These are phyloP conservation scores for Trichoderma breve DNA, from an alignment of 2,329 filamentous ascomycete genomes.

Conservation along the genomic window DNA sequence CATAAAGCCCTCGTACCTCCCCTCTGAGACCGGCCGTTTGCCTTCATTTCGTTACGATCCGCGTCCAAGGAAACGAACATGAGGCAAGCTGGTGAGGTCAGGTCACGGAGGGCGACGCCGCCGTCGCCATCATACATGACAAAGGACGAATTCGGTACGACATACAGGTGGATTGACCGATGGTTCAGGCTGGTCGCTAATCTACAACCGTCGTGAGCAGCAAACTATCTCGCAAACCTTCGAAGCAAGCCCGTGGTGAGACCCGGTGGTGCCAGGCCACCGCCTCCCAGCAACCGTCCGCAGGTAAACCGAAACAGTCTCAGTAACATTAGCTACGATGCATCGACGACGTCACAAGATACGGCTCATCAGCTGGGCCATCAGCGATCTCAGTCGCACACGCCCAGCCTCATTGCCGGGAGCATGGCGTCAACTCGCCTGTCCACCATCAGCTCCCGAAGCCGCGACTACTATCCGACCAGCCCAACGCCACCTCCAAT, in stretches of 20 bases:
- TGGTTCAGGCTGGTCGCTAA: conserved; percentile 24
- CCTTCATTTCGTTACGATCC: conserved; percentile 4
- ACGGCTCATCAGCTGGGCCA: conserved; percentile 24
- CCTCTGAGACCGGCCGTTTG: background rate
- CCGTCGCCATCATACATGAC: conserved; percentile 64
- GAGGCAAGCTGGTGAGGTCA: conserved; percentile 35
- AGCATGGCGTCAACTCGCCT: conserved; percentile 50
- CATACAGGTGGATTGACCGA: background rate
- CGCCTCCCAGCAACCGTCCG: conserved; percentile 41
- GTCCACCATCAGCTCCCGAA: conserved; percentile 44
- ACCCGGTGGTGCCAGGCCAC: conserved; percentile 69
- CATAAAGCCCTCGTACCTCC: background rate
- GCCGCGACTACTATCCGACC: conserved; percentile 53
- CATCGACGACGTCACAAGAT: conserved; percentile 31
- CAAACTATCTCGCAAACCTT: conserved; percentile 67
- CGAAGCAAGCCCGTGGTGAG: conserved; percentile 65
- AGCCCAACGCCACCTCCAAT: conserved; percentile 45
- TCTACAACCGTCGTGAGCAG: conserved; percentile 41
- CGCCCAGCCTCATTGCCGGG: conserved; percentile 42
- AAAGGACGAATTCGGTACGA: conserved; percentile 63
- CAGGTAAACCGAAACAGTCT: conserved; percentile 34
- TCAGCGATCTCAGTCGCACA: conserved; percentile 31
- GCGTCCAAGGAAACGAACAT: conserved; percentile 22
- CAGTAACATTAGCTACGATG: conserved; percentile 34
- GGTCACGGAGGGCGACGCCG: conserved; percentile 55